Percentiles rank a stretch among this genome's conserved stretches.
Conservation (phyloP, 2,329 filamentous ascomycete species). For the Polychaeton citri region DNA sequence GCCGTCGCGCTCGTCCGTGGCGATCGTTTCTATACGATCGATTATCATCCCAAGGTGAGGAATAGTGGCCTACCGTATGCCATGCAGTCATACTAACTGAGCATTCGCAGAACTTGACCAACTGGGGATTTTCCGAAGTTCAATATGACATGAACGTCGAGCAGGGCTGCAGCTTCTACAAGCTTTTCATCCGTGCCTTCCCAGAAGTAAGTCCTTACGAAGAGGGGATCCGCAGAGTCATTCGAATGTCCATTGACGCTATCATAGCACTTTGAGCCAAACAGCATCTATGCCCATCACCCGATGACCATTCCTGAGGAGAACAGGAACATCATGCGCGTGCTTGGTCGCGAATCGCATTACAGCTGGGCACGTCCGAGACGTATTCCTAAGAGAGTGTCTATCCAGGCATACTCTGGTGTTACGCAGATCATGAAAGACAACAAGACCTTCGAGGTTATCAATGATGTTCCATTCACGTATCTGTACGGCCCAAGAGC, state of each 20-base stretch:
- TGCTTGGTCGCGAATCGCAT: not conserved
- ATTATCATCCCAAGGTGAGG: slow-evolving; percentile 39
- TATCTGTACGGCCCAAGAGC: slow-evolving; percentile 31
- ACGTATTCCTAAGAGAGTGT: slow-evolving; percentile 4
- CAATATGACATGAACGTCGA: slow-evolving; percentile 31
- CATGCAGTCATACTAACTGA: too few species aligned
- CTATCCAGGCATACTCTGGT: slow-evolving; percentile 19
- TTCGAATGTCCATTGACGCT: not conserved
- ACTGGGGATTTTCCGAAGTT: slow-evolving; percentile 36
- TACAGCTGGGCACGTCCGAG: slow-evolving; percentile 7
- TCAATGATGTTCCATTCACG: slow-evolving; percentile 32
- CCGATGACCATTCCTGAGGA: slow-evolving; percentile 35
- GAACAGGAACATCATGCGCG: slow-evolving; percentile 29
- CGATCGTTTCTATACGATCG: slow-evolving; percentile 66
- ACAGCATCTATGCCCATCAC: slow-evolving; percentile 38
- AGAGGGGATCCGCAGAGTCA: too few species aligned
- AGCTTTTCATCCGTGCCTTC: slow-evolving; percentile 37
- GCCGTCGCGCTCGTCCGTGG: slow-evolving; percentile 67
- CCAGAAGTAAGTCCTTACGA: slow-evolving; percentile 25
- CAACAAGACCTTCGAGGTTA: slow-evolving; percentile 31
- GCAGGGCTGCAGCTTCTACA: slow-evolving; percentile 38
- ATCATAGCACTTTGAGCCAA: slow-evolving; percentile 25
- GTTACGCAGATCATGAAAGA: slow-evolving; percentile 30
- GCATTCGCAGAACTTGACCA: slow-evolving; percentile 23
- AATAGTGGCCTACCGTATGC: slow-evolving; percentile 4